Evolutionary conservation across 2,329 filamentous ascomycete genomes (phyloP), one percentile per base, ranked within the genome.

Genomic region (Trichoderma aggressivum): DNA sequence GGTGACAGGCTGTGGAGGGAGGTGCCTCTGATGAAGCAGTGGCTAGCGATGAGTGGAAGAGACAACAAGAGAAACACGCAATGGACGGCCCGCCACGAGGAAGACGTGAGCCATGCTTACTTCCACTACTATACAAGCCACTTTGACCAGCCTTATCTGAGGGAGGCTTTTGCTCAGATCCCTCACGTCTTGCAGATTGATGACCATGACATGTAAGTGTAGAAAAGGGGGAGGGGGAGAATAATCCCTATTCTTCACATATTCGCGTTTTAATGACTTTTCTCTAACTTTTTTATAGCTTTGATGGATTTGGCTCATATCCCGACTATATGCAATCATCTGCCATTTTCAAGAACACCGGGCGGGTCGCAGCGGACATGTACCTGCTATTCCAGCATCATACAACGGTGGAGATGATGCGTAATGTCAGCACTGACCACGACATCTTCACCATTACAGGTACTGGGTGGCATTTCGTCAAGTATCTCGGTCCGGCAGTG

Each of bases 101-200:
- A 99, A 78, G 96, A 99, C 78, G 94, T 97, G 21, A 91, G 92
- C 2, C 94, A 98, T 81, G 94, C 96, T 8, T 99, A 97, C 83
- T 99, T 99, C 81, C 96, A 99, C 81, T 99, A 97, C 81, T 99
- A 99, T 80, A 97, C 94, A 1, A 97, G 94, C 75, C 95, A 98
- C 80, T 98, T 99, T 79, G 96, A 99, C 79, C 96, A 99, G 81
- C 94, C 95, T 7, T 95, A 97, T 80, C 81, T 99, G 75, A 87
- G 96, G 72, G 96, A 99, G 81, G 94, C 95, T 0, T 99, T 97
- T 84, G 96, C 96, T 26, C 96, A 99, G 83, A 98, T 99, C 73
- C 96, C 96, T 53, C 94, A 98, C 78, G 85, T 99, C 67, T 86
- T 97, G 76, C 94, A 97, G 79, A 90, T 99, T 67, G 94, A 99